phyloP scores from a whole-genome alignment of 164 flowering plant genomes.

The Macadamia tetraphylla region DNA sequence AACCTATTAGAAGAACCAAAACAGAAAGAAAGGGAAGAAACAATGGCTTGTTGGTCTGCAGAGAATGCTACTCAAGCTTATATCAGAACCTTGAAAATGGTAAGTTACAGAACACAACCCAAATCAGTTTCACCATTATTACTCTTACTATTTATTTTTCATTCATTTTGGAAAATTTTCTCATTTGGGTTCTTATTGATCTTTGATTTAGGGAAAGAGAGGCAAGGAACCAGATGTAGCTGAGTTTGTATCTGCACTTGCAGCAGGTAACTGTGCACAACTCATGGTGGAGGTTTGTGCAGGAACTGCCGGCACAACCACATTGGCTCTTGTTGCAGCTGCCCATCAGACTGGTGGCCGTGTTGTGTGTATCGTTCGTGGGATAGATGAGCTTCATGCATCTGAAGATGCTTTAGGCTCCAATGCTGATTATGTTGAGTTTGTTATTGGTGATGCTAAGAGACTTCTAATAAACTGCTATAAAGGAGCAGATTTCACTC shows the following conservation, averaged over 20 bases:
- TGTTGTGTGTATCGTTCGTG: conserved; percentile 51
- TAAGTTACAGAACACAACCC: conserved; percentile 16
- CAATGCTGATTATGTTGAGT: conserved; percentile 34
- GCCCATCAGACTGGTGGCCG: conserved; percentile 78
- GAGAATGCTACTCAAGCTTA: conserved; percentile 88
- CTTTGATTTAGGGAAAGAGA: conserved; percentile 41
- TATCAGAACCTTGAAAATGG: conserved; percentile 77
- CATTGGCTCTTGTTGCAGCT: conserved; percentile 62
- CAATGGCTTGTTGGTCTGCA: conserved; percentile 83
- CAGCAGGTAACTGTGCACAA: conserved; percentile 73
- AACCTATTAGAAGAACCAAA: neutral
- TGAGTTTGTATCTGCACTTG: conserved; percentile 76
- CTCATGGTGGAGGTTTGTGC: conserved; percentile 60
- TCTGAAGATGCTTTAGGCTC: conserved; percentile 34
- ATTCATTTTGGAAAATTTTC: neutral
- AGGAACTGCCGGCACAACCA: conserved; percentile 34
- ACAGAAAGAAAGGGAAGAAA: neutral
- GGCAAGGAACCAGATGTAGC: conserved; percentile 13
- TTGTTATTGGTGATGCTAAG: conserved; percentile 53
- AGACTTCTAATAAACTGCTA: conserved; percentile 32
- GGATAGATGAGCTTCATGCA: conserved; percentile 24
- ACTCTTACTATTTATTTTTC: neutral
- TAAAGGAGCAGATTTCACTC: conserved; percentile 57
- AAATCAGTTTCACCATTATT: no score
- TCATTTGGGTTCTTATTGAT: conserved; percentile 1